These are phyloP conservation scores for Candida schatavii DNA, from an alignment of 805 yeast species.

Conservation along the genomic window DNA sequence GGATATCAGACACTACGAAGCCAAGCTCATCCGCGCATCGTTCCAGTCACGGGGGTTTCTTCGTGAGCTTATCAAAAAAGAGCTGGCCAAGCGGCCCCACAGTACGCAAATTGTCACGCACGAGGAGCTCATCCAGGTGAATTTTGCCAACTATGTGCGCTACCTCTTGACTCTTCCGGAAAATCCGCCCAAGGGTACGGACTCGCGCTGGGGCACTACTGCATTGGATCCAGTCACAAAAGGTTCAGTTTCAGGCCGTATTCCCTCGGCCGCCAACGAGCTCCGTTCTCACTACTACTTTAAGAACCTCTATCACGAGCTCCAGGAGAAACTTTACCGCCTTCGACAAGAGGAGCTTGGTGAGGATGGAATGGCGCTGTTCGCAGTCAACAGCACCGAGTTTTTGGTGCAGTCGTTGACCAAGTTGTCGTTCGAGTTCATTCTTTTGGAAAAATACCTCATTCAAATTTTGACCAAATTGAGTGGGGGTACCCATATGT, in stretches of 20 bases:
- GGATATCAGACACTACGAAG: neutral
- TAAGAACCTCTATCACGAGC: slow-evolving; percentile 22
- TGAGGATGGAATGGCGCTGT: slow-evolving; percentile 12
- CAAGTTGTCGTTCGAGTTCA: slow-evolving; percentile 36
- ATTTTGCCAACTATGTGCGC: slow-evolving; percentile 36
- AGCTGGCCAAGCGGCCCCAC: neutral
- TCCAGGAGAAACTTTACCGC: slow-evolving; percentile 24
- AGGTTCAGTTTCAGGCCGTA: too few relatives aligned
- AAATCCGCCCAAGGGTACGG: too few relatives aligned
- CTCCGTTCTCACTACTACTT: slow-evolving; percentile 26
- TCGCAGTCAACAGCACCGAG: slow-evolving; percentile 10
- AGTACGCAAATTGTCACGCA: slow-evolving; percentile 3
- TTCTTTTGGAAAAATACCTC: slow-evolving; percentile 37
- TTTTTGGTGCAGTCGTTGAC: slow-evolving; percentile 29
- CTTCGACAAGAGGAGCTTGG: slow-evolving; percentile 29
- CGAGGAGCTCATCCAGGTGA: slow-evolving; percentile 39
- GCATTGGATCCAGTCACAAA: too few relatives aligned
- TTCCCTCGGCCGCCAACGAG: slow-evolving; percentile 14
- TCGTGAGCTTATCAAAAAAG: neutral
- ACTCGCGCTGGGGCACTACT: too few relatives aligned
- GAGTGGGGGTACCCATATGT: slow-evolving; percentile 24
- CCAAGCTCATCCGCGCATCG: neutral
- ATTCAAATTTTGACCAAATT: slow-evolving; percentile 36
- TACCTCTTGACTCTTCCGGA: slow-evolving; percentile 31
- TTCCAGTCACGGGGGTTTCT: slow-evolving; percentile 1